A percentile compares a stretch with the other conserved stretches of the same genome.
These are phyloP conservation scores for Nemania sp. DNA, from an alignment of 2,329 filamentous ascomycete genomes.

Conservation along the genomic window DNA sequence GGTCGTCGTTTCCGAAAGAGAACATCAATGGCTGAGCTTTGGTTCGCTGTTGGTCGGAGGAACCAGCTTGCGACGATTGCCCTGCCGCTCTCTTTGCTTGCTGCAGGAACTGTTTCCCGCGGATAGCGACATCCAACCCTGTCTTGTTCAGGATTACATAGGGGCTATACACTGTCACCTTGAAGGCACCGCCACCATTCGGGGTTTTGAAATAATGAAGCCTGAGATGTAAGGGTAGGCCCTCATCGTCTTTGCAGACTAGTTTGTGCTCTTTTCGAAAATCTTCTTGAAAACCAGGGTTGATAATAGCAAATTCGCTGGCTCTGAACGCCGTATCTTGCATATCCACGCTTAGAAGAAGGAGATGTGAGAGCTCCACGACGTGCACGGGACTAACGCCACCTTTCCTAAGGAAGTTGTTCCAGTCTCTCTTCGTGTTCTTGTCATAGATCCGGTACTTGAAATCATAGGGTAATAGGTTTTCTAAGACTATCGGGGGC, in stretches of 20 bases:
- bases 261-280: conserved; percentile 82
- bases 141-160: conserved; percentile 97
- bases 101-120: conserved; percentile 86
- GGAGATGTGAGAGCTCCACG: conserved; percentile 89
- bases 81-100: conserved; percentile 82
- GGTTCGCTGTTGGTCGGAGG: conserved; percentile 57
- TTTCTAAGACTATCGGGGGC: conserved; percentile 91
- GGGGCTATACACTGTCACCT: conserved; percentile 90
- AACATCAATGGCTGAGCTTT: conserved; percentile 94
- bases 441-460: conserved; percentile 99
- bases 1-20: conserved; percentile 85
- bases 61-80: conserved; percentile 63
- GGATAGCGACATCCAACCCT: conserved; percentile 82
- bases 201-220: conserved; percentile 91
- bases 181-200: conserved; percentile 92
- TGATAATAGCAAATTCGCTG: conserved; percentile 97
- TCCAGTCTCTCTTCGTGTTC: conserved; percentile 98
- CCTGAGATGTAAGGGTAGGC: conserved; percentile 76
- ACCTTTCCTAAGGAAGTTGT: conserved; percentile 94
- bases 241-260: conserved; percentile 81
- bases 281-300: conserved; percentile 82
- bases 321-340: conserved; percentile 93
- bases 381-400: conserved; percentile 97
- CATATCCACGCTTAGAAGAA: conserved; percentile 92
- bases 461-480: conserved; percentile 94